Evolutionary conservation across 2,329 filamentous ascomycete genomes (phyloP), one percentile per base, ranked within the genome.

Genomic region (Hirsutella minnesotensis): DNA sequence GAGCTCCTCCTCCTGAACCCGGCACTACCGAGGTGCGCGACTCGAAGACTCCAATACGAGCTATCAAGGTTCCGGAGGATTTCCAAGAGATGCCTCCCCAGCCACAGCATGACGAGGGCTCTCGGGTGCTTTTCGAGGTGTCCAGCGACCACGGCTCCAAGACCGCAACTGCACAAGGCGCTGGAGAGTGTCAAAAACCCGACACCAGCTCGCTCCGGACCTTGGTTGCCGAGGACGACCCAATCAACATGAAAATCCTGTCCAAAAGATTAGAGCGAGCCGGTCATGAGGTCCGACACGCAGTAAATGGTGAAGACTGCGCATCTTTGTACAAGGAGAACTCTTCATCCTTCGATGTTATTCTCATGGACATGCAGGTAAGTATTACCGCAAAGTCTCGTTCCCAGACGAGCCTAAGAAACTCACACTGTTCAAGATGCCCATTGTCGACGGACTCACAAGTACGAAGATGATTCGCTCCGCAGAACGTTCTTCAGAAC

Each of bases 281-380:
- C 1, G 83, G 85, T 0, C 85, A 94, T 49, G 62, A 72, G 1
- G 82, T 92, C 0, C 66, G 73, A 30, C 70, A 89, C 49, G 86
- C 86, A 0, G 72, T 83, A 31, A 94, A 94, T 48, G 88, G 88
- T 8, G 83, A 92, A 55, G 86, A 94, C 54, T 95, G 88, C 54
- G 81, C 85, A 5, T 69, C 72, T 40, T 70, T 77, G 4, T 89
- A 85, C 58, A 72, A 70, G 40, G 81, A 86, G 38, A 72, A 70
- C 40, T 68, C 79, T 0, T 59, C 59, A 21, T 63, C 65, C 19
- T 92, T 85, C 54, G 86, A 94, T 57, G 80, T 87, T 5, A 70
- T 95, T 39, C 69, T 95, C 48, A 94, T 94, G 88, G 88, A 94
- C 56, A 87, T 95, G 75, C 86, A 94, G 72, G 86, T 88, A 57